Base-by-base conservation (phyloP, 371 early-diverging fungal species). In the Phascolomyces articulosus region DNA sequence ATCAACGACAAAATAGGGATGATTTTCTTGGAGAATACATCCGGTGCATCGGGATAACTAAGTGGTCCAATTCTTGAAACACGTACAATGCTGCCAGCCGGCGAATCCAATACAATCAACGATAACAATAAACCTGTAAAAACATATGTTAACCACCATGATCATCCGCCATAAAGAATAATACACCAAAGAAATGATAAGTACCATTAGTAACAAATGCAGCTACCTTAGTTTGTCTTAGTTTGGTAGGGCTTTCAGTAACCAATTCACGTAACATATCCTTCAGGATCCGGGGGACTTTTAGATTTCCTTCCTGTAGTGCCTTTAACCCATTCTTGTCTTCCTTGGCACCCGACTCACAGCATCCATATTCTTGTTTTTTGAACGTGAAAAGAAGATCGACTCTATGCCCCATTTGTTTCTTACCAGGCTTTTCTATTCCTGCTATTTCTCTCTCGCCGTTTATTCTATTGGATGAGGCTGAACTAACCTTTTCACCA, bases 21-120 rank as follows among this genome's bases (percentile, higher is more conserved):
- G 10, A 58, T 58, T 20, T 58, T 58, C n/a, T 58, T 40, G 0
- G 58, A 34, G 20, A 58, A 58, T 8, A 34, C 21, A n/a, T 58
- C 44, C 4, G 13, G 38, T 40, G 58, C 29, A 41, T 23, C 16
- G 3, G 58, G 58, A 4, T 24, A 58, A 11, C 24, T 41, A 3
- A 40, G 16, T 38, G 40, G 58, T 4, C 58, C 58, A 9, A 58
- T 10, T 18, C 26, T 58, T 38, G 58, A 40, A 0, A 4, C 27
- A 16, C 40, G 58, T 1, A 20, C 6, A n/a, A 58, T 40, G 6
- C 31, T 10, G 3, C 31, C 31, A 6, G 6, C 10, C 3, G 31
- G 31, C 6, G 6, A 31, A 31, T 31, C 31, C 31, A 31, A 6
- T 31, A 31, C 31, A 3, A 31, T 10, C 10, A 31, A 31, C 3